phyloP scores from a whole-genome alignment of 2,329 filamentous ascomycete genomes.

The Orbilia brochopaga region DNA sequence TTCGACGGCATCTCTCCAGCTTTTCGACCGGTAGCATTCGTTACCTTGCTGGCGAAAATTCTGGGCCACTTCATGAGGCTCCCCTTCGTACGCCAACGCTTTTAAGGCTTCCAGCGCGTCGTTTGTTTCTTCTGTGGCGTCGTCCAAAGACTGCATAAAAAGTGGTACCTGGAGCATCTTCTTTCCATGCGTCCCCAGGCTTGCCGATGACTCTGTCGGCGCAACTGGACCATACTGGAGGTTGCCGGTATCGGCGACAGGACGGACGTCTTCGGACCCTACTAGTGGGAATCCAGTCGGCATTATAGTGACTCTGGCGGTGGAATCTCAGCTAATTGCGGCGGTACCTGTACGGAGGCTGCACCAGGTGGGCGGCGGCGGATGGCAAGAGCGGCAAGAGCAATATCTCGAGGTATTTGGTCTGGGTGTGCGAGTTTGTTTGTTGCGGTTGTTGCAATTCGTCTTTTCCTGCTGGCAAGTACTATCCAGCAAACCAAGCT shows the following conservation, averaged over 20 bases:
- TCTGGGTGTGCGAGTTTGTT: too few species aligned
- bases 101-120: conserved; percentile 76
- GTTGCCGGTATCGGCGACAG: not conserved
- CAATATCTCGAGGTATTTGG: too few species aligned
- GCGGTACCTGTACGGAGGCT: too few species aligned
- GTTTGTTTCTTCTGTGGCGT: conserved; percentile 69
- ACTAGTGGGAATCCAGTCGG: not conserved
- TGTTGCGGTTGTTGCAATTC: not conserved
- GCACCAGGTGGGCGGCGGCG: too few species aligned
- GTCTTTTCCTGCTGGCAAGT: too few species aligned
- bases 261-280: not conserved
- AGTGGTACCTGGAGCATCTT: conserved; percentile 67
- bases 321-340: not conserved
- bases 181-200: not conserved
- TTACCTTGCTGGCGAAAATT: conserved; percentile 88
- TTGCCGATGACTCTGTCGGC: conserved; percentile 3
- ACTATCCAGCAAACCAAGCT: not conserved
- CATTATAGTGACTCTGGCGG: not conserved
- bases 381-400: too few species aligned
- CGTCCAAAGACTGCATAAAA: conserved; percentile 93
- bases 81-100: conserved; percentile 91
- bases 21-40: conserved; percentile 75
- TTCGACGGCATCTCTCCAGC: conserved; percentile 83
- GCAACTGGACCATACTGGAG: conserved; percentile 19
- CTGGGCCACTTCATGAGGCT: conserved; percentile 77